Base-by-base conservation (phyloP, 1,139 yeast genomes). In the Sugiyamaella japonica region DNA sequence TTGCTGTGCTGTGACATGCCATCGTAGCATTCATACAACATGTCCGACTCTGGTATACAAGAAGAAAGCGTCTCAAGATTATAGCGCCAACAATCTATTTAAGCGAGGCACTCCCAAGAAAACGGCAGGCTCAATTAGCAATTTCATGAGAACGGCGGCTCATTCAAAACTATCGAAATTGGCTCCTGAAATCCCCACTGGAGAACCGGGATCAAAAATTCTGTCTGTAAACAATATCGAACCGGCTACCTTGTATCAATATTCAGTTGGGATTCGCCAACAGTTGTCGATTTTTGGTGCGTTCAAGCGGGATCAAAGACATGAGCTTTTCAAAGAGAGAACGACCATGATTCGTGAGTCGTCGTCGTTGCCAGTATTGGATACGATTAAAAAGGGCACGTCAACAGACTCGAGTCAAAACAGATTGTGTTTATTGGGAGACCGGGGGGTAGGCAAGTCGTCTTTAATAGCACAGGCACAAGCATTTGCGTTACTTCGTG, bases 371-470 rank as follows among this genome's bases (percentile, higher is more conserved):
- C 57, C 63, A 36, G 50, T 78, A 6, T 55, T 64, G 9, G 62
- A 68, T 1, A 61, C 76, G 8, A 62, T 73, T 20, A 48, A 64
- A n/a, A 57, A 62, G 5, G 65, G 64, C 7, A 40, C 45, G 12
- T 34, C 48, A 8, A 45, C 56, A 6, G 44, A 69, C 1, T 74
- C 82, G 1, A 64, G 67, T 15, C 64, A 71, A 10, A 86, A 84
- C 67, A 76, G 87, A 65, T 63, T 79, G 41, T 75, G 86, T 49
- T 62, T 91, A 20, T 71, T 81, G 32, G 98, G 98, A 42, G 83
- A 79, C 55, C 74, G 81, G 48, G 97, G 97, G 47, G 78, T 80
- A 9, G 98, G 98, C 9, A 91, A 91, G 73, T 81, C 93, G 2
- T 82, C 90, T 0, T 69, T 86, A 40, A 64, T 91, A 50, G 73